A percentile compares a stretch with the other conserved stretches of the same genome.
Evolutionary conservation across 2,329 filamentous ascomycete genomes (phyloP).

Genomic region (Lasiodiplodia sp.): DNA sequence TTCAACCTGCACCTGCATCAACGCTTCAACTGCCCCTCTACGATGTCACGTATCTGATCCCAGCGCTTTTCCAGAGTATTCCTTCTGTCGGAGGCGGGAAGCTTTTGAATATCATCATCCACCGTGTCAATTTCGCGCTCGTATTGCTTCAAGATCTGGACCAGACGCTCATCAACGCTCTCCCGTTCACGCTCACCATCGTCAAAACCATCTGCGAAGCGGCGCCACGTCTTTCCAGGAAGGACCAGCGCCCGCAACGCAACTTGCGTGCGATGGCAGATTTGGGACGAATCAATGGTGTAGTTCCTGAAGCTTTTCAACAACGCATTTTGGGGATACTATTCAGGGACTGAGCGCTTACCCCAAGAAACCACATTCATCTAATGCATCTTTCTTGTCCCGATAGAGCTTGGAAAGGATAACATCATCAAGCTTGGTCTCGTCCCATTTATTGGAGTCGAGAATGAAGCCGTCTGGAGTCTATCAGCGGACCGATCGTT

Average conservation of each 20-base stretch:
- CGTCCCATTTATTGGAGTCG: slow-evolving; percentile 47
- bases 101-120: slow-evolving; percentile 41
- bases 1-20: not conserved
- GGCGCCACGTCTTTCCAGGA: slow-evolving; percentile 37
- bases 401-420: slow-evolving; percentile 48
- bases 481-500: not conserved
- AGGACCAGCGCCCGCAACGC: slow-evolving; percentile 48
- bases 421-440: slow-evolving; percentile 51
- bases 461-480: slow-evolving; percentile 54
- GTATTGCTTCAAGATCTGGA: slow-evolving; percentile 41
- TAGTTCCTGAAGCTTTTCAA: slow-evolving; percentile 36
- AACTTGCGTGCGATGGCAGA: slow-evolving; percentile 56
- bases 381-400: slow-evolving; percentile 45
- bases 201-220: slow-evolving; percentile 42
- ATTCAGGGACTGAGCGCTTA: slow-evolving; percentile 23
- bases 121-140: slow-evolving; percentile 33
- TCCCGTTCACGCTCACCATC: slow-evolving; percentile 45
- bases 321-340: not conserved
- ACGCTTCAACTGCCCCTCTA: slow-evolving; percentile 30
- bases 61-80: slow-evolving; percentile 42
- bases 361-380: slow-evolving; percentile 53
- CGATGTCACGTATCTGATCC: slow-evolving; percentile 47
- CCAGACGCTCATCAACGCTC: slow-evolving; percentile 48
- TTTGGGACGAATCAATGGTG: slow-evolving; percentile 39
- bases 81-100: slow-evolving; percentile 38